Evolutionary conservation across 2,329 filamentous ascomycete genomes (phyloP).

Genomic region (Penicillium sp.): DNA sequence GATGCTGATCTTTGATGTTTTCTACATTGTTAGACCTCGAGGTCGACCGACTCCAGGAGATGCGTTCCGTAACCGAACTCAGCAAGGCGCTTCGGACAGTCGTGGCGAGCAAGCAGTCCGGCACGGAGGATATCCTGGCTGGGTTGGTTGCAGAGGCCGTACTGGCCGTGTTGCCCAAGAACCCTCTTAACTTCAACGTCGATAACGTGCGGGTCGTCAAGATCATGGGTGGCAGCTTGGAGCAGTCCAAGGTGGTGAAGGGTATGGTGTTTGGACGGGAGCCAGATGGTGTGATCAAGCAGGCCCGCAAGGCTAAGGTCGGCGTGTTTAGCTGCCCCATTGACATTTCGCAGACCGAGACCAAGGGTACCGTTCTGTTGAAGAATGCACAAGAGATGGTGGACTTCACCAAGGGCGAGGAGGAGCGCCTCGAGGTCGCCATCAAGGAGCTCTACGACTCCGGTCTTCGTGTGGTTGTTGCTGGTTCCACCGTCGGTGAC

Average conservation of each 20-base stretch:
- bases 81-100: constrained; percentile 95
- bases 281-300: constrained; percentile 89
- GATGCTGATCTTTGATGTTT: constrained; percentile 2
- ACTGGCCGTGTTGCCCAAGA: constrained; percentile 89
- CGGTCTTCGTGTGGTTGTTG: constrained; percentile 85
- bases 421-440: constrained; percentile 79
- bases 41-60: constrained; percentile 84
- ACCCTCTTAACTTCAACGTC: constrained; percentile 93
- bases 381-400: constrained; percentile 99
- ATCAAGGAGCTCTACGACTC: constrained; percentile 97
- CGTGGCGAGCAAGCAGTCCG: constrained; percentile 93
- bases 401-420: constrained; percentile 96
- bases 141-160: constrained; percentile 79
- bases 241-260: constrained; percentile 91
- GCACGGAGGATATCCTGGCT: constrained; percentile 84
- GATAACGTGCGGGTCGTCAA: constrained; percentile 99
- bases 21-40: constrained; percentile 60
- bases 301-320: constrained; percentile 88
- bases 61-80: constrained; percentile 76
- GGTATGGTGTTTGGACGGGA: constrained; percentile 98
- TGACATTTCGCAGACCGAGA: constrained; percentile 94
- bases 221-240: constrained; percentile 96
- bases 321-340: constrained; percentile 95
- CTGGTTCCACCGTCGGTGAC: constrained; percentile 90
- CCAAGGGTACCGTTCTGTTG: constrained; percentile 93